Conservation (phyloP, 306 rosid species). For the Cicer arietinum region DNA sequence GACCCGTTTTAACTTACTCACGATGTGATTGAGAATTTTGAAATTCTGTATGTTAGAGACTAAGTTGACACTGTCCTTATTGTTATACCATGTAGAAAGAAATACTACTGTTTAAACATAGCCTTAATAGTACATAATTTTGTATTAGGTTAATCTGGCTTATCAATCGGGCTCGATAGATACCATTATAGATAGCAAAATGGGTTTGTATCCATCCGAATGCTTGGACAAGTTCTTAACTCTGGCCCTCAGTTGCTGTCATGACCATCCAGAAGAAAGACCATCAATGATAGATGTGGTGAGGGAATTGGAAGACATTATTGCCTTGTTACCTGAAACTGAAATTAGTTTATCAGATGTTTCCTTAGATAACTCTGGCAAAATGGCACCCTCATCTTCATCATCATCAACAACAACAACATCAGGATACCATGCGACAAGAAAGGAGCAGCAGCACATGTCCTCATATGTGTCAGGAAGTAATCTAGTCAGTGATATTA, state of each 20-base stretch:
- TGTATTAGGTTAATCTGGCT: conserved; percentile 65
- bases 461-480: conserved; percentile 60
- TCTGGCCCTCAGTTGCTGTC: conserved; percentile 75
- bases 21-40: neutral
- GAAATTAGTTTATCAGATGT: conserved; percentile 54
- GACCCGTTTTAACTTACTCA: neutral
- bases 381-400: conserved; percentile 48
- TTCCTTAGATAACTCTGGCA: conserved; percentile 45
- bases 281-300: conserved; percentile 78
- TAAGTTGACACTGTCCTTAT: neutral
- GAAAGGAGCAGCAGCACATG: conserved; percentile 47
- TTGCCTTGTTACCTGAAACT: conserved; percentile 57
- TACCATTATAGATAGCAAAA: conserved; percentile 63
- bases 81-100: conserved; percentile 11
- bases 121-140: conserved; percentile 11
- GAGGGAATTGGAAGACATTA: conserved; percentile 70
- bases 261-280: conserved; percentile 59
- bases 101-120: neutral
- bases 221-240: conserved; percentile 59
- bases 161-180: conserved; percentile 52
- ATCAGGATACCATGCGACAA: conserved; percentile 40
- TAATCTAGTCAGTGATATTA: conserved; percentile 62
- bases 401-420: conserved; percentile 33
- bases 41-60: neutral
- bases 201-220: conserved; percentile 63